Percentiles rank a stretch among this genome's conserved stretches.
Conservation (phyloP, 106 monocot species). For the Acanthochlamys bracteata region DNA sequence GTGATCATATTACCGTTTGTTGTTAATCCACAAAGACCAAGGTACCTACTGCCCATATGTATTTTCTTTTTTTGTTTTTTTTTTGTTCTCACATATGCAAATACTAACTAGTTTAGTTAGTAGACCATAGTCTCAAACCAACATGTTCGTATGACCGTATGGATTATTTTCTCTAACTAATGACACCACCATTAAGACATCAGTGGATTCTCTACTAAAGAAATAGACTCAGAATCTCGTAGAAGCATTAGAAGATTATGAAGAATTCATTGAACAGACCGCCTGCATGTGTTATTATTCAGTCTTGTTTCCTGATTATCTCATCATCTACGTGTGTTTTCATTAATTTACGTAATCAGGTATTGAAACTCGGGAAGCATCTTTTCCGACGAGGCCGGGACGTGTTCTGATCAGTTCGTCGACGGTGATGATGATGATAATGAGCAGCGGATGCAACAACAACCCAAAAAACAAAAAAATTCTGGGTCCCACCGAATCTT, state of each 20-base stretch:
- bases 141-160: neutral
- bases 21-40: too few relatives aligned
- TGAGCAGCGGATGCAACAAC: neutral
- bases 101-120: too few relatives aligned
- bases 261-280: too few relatives aligned
- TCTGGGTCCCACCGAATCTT: neutral
- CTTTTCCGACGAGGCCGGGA: neutral
- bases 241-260: neutral
- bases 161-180: neutral
- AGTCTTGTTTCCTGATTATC: too few relatives aligned
- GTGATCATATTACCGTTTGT: too few relatives aligned
- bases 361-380: neutral
- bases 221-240: neutral
- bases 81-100: neutral
- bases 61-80: neutral
- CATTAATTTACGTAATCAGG: neutral
- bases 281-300: too few relatives aligned
- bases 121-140: neutral
- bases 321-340: neutral
- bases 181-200: neutral
- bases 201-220: neutral
- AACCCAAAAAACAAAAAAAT: neutral
- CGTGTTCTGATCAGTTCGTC: neutral
- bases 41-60: neutral
- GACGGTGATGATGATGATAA: neutral